A percentile compares a stretch with the other conserved stretches of the same genome.
phyloP scores from a whole-genome alignment of 495 filamentous ascomycete genomes.

The Penicillium alfredii region DNA sequence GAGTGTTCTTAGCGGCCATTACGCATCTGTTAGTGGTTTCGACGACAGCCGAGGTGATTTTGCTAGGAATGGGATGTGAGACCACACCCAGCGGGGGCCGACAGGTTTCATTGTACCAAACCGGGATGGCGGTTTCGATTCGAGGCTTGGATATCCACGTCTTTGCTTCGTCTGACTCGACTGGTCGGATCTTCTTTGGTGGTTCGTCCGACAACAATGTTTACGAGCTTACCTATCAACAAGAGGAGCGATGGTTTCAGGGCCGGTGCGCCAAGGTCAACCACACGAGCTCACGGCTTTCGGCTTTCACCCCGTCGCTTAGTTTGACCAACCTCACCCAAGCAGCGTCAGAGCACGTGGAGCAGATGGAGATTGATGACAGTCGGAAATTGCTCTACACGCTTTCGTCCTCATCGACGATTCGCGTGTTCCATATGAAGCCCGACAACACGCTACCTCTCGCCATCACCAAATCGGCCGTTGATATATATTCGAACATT shows the following conservation, averaged over 20 bases:
- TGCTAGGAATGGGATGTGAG: constrained; percentile 70
- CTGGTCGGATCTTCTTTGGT: constrained; percentile 86
- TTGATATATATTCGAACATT: constrained; percentile 58
- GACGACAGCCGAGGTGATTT: constrained; percentile 72
- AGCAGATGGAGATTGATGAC: constrained; percentile 81
- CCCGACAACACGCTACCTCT: constrained; percentile 44
- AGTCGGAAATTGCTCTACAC: constrained; percentile 83
- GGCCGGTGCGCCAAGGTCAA: constrained; percentile 75
- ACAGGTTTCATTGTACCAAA: constrained; percentile 72
- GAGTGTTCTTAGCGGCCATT: constrained; percentile 79
- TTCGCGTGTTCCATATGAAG: constrained; percentile 77
- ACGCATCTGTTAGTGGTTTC: constrained; percentile 84
- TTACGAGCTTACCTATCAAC: constrained; percentile 90
- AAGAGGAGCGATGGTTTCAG: constrained; percentile 94
- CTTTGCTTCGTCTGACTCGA: constrained; percentile 68
- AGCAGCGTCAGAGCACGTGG: constrained; percentile 54
- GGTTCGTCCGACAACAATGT: constrained; percentile 77
- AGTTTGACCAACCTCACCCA: constrained; percentile 41
- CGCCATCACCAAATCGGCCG: constrained; percentile 51
- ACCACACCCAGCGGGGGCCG: constrained; percentile 55
- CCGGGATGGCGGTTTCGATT: constrained; percentile 68
- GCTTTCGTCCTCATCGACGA: constrained; percentile 76
- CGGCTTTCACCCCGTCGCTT: constrained; percentile 57
- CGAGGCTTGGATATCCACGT: constrained; percentile 65
- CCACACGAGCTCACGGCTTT: constrained; percentile 73